A percentile compares a stretch with the other conserved stretches of the same genome.
Conservation (phyloP, 1,284 basidiomycete genomes). For the Marasmius oreades region DNA sequence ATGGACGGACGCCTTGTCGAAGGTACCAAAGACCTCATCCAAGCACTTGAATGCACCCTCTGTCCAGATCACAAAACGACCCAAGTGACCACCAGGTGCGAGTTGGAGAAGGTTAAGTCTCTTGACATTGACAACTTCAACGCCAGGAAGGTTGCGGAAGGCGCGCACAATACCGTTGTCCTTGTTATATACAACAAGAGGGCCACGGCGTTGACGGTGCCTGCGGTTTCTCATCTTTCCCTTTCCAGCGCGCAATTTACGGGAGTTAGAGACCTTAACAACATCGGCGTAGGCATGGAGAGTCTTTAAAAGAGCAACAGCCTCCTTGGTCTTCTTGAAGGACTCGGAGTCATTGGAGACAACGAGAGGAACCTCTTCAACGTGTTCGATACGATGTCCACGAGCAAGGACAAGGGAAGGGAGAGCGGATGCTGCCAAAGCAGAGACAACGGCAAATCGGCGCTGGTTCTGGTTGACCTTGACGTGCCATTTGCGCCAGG, state of each 20-base stretch:
- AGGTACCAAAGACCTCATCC: slow-evolving; percentile 94
- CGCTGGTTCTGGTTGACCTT: slow-evolving; percentile 99
- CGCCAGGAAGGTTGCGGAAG: slow-evolving; percentile 98
- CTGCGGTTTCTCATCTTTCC: slow-evolving; percentile 98
- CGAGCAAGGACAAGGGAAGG: slow-evolving; percentile 98
- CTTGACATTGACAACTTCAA: slow-evolving; percentile 95
- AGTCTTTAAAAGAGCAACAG: slow-evolving; percentile 90
- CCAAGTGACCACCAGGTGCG: slow-evolving; percentile 98
- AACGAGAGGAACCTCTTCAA: slow-evolving; percentile 97
- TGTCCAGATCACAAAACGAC: slow-evolving; percentile 99
- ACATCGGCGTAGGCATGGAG: slow-evolving; percentile 93
- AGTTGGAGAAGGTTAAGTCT: slow-evolving; percentile 98
- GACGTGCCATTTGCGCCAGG: slow-evolving; percentile 99
- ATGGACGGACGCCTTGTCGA: slow-evolving; percentile 77
- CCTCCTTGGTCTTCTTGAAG: slow-evolving; percentile 96
- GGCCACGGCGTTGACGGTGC: slow-evolving; percentile 96
- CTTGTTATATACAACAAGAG: slow-evolving; percentile 96
- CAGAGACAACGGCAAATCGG: slow-evolving; percentile 97
- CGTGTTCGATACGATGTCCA: slow-evolving; percentile 97
- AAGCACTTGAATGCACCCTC: slow-evolving; percentile 91
- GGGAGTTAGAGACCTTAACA: slow-evolving; percentile 95
- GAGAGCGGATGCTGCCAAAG: slow-evolving; percentile 95
- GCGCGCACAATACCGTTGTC: slow-evolving; percentile 98
- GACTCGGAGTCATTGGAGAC: slow-evolving; percentile 79
- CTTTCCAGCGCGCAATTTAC: slow-evolving; percentile 96